Conservation (phyloP, 257 asterid genomes). For the Nicotiana noctiflora region DNA sequence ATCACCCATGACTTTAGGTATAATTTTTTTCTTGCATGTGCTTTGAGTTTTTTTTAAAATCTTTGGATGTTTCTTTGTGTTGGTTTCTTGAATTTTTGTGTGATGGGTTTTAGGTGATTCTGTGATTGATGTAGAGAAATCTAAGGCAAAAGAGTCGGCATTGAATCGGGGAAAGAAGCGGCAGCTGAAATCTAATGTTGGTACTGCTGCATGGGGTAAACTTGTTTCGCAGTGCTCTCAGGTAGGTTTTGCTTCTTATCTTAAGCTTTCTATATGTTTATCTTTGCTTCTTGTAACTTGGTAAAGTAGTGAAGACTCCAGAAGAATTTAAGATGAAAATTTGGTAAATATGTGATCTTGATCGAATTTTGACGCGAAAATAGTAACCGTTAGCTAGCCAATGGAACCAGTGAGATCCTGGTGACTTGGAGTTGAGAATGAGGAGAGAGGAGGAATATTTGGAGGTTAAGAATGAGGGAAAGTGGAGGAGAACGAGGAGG, state of each 20-base stretch:
- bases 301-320: neutral
- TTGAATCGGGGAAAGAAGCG: constrained; percentile 40
- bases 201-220: constrained; percentile 69
- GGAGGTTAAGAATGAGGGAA: no score
- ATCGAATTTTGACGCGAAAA: neutral
- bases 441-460: no score
- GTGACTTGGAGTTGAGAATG: no score
- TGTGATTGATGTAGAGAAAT: constrained; percentile 31
- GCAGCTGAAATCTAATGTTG: constrained; percentile 38
- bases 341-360: neutral
- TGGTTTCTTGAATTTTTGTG: constrained; percentile 3
- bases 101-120: constrained; percentile 36
- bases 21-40: constrained; percentile 16
- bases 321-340: neutral
- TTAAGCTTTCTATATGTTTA: neutral
- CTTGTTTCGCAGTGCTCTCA: constrained; percentile 63
- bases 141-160: constrained; percentile 26
- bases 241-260: constrained; percentile 30
- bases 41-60: constrained; percentile 10
- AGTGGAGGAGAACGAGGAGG: no score
- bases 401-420: neutral
- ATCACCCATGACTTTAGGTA: constrained; percentile 21
- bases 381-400: neutral
- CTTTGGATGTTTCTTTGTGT: neutral
- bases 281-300: neutral